Conservation (phyloP, 306 rosid genomes). For the Prinsepia uniflora region DNA sequence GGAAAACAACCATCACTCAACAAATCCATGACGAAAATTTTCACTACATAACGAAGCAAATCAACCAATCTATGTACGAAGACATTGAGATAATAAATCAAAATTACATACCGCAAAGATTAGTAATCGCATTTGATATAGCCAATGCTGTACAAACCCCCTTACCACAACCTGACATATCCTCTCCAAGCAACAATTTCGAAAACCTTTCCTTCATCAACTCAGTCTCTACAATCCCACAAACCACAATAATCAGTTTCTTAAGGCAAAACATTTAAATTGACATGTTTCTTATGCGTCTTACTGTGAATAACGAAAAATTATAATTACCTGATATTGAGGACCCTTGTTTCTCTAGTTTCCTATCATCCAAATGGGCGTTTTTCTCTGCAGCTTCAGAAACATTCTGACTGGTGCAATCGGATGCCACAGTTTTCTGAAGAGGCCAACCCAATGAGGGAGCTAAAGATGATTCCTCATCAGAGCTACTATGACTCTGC, state of each 20-base stretch:
- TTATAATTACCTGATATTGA: slow-evolving; percentile 47
- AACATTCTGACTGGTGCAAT: slow-evolving; percentile 31
- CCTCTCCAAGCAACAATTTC: slow-evolving; percentile 91
- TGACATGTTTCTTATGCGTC: background rate
- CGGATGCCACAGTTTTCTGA: slow-evolving; percentile 37
- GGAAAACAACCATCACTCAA: background rate
- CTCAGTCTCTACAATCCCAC: slow-evolving; percentile 50
- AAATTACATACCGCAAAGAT: slow-evolving; percentile 64
- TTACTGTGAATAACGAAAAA: background rate
- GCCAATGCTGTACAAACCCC: slow-evolving; percentile 88
- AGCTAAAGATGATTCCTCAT: slow-evolving; percentile 63
- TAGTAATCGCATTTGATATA: slow-evolving; percentile 87
- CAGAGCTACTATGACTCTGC: slow-evolving; percentile 73
- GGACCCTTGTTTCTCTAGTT: slow-evolving; percentile 49
- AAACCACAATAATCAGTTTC: slow-evolving; percentile 29
- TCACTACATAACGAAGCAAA: background rate
- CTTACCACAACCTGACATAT: slow-evolving; percentile 96
- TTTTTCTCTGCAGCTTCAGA: slow-evolving; percentile 33
- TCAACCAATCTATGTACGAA: background rate
- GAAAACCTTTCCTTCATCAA: slow-evolving; percentile 95
- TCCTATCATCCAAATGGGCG: slow-evolving; percentile 37
- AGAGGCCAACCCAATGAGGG: slow-evolving; percentile 64
- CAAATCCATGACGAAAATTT: slow-evolving; percentile 2
- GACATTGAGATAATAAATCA: background rate
- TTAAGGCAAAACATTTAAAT: background rate